These are phyloP conservation scores for Penicillium bialowiezense DNA, from an alignment of 495 filamentous ascomycete species.

Conservation along the genomic window DNA sequence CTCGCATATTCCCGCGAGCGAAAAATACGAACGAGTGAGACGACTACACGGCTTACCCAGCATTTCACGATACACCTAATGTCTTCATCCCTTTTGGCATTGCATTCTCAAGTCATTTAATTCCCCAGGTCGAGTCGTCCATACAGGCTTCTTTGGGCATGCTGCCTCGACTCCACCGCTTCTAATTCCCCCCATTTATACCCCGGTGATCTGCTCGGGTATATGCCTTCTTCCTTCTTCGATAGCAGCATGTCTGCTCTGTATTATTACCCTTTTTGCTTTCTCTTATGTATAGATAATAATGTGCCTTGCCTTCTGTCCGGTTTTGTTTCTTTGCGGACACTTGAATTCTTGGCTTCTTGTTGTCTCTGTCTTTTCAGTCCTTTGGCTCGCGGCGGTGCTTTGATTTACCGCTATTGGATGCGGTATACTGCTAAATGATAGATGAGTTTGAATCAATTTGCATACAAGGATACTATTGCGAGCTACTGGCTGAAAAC, in stretches of 20 bases:
- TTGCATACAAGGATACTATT: not conserved
- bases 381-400: not conserved
- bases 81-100: conserved; percentile 9
- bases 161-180: not conserved
- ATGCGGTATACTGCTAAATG: not conserved
- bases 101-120: conserved; percentile 13
- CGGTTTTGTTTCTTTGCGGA: not conserved
- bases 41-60: conserved; percentile 13
- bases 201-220: not conserved
- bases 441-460: conserved; percentile 5
- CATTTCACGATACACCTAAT: conserved; percentile 14
- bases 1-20: not conserved
- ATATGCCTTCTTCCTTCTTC: conserved; percentile 1
- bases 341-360: not conserved
- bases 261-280: conserved; percentile 13
- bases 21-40: conserved; percentile 13
- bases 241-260: conserved; percentile 2
- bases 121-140: not conserved
- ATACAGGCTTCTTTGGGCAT: conserved; percentile 5
- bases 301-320: not conserved
- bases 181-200: not conserved
- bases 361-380: not conserved
- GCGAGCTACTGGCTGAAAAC: too few relatives aligned
- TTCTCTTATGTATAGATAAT: conserved; percentile 9
- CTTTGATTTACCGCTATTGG: not conserved